Evolutionary conservation across 2,329 filamentous ascomycete genomes (phyloP).

Genomic region (Cordyceps fumosorosea): DNA sequence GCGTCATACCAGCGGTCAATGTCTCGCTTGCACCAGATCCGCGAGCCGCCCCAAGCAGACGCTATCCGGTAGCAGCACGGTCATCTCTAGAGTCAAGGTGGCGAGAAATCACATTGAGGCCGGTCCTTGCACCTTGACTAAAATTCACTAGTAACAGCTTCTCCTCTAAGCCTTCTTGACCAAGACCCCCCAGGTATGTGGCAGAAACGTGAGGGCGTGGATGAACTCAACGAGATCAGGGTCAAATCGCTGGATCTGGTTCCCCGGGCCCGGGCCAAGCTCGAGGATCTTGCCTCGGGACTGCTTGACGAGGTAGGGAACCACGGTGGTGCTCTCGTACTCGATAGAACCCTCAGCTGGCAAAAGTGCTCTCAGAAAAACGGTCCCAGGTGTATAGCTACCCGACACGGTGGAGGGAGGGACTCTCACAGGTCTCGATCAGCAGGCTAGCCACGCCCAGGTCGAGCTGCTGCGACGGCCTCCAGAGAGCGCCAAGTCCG

Average conservation of each 20-base stretch:
- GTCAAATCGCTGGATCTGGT: slow-evolving; percentile 35
- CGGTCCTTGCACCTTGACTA: not conserved
- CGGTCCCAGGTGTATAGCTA: not conserved
- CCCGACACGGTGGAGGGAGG: no score
- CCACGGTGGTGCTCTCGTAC: slow-evolving; percentile 10
- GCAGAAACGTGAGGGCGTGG: slow-evolving; percentile 23
- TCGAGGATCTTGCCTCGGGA: slow-evolving; percentile 29
- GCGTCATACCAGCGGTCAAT: not conserved
- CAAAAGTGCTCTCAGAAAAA: not conserved
- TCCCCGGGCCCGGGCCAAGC: slow-evolving; percentile 37
- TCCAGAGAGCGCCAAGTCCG: slow-evolving; percentile 2
- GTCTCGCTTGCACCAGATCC: not conserved
- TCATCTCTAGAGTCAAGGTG: not conserved
- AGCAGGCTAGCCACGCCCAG: slow-evolving; percentile 5
- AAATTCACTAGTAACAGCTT: not conserved
- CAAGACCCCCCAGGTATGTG: slow-evolving; percentile 2
- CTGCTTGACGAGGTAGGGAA: slow-evolving; percentile 2
- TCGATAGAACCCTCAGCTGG: slow-evolving; percentile 8
- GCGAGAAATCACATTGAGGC: not conserved
- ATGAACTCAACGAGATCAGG: slow-evolving; percentile 24
- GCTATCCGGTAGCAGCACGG: no score
- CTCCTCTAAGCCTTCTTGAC: not conserved
- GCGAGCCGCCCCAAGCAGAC: not conserved
- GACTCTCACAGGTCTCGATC: slow-evolving; percentile 2
- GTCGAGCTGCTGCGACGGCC: not conserved